Conservation (phyloP, 164 flowering plant species). For the Nelumbo lutea region DNA sequence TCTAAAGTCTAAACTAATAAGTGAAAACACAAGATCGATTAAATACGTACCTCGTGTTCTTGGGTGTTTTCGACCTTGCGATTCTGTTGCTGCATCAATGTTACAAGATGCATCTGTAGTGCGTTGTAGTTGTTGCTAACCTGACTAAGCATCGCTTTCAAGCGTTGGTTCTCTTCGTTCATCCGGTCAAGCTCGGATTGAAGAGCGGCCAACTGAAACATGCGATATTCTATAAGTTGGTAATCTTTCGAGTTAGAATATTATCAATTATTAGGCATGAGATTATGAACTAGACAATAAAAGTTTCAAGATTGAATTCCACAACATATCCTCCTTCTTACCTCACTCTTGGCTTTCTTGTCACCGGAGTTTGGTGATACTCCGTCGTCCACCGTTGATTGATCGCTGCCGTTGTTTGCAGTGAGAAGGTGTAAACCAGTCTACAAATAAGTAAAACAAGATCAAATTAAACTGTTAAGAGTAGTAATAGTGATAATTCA, state of each 20-base stretch:
- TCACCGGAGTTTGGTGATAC: constrained; percentile 42
- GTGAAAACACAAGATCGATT: not conserved
- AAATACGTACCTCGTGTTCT: constrained; percentile 25
- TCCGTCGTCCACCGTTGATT: constrained; percentile 71
- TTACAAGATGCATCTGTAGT: constrained; percentile 50
- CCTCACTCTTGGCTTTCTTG: constrained; percentile 56
- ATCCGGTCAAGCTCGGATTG: constrained; percentile 56
- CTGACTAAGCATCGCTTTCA: constrained; percentile 58
- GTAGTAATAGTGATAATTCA: not conserved
- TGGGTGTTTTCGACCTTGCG: constrained; percentile 18
- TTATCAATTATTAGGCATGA: not conserved
- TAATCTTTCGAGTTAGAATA: not conserved
- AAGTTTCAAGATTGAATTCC: not conserved
- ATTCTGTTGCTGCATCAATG: constrained; percentile 44
- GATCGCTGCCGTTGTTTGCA: constrained; percentile 69
- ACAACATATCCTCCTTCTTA: constrained; percentile 11
- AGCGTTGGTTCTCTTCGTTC: constrained; percentile 54
- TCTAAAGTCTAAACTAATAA: too few species aligned
- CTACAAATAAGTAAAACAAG: constrained; percentile 23
- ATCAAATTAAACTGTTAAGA: constrained; percentile 1
- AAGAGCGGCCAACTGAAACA: constrained; percentile 43
- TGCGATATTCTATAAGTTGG: not conserved
- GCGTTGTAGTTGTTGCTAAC: constrained; percentile 49
- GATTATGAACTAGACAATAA: not conserved
- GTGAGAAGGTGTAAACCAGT: constrained; percentile 76